A percentile compares a stretch with the other conserved stretches of the same genome.
Evolutionary conservation across 352 stramenopile genomes (phyloP).

Genomic region (Phytophthora fragariae): DNA sequence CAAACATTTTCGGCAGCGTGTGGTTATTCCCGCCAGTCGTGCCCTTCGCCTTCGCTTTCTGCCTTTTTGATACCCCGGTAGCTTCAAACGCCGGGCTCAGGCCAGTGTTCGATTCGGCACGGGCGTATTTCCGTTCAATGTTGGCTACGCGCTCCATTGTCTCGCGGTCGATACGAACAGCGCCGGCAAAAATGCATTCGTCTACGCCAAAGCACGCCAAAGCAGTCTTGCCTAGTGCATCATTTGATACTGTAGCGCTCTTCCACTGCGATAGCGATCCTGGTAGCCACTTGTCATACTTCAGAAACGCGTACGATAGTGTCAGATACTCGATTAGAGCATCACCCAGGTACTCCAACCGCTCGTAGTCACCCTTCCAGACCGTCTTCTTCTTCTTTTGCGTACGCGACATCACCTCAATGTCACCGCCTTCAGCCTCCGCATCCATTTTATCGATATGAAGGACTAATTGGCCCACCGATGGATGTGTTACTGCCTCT

Average conservation of each 20-base stretch:
- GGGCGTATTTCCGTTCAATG: constrained; percentile 63
- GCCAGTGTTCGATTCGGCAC: constrained; percentile 26
- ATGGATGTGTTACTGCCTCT: constrained; percentile 83
- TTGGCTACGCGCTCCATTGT: constrained; percentile 57
- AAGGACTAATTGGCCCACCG: constrained; percentile 68
- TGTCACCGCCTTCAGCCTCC: constrained; percentile 23
- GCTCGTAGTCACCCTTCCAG: constrained; percentile 90
- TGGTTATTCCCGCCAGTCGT: constrained; percentile 41
- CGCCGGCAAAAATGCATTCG: constrained; percentile 75
- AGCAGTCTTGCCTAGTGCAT: constrained; percentile 85
- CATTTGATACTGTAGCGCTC: constrained; percentile 86
- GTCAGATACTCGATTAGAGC: constrained; percentile 92
- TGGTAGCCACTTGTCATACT: constrained; percentile 77
- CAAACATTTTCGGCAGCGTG: constrained; percentile 86
- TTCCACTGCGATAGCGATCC: constrained; percentile 87
- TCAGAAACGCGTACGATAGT: constrained; percentile 82
- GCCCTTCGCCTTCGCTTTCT: constrained; percentile 27
- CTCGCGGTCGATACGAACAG: constrained; percentile 74
- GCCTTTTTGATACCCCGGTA: constrained; percentile 28
- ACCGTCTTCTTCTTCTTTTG: constrained; percentile 53
- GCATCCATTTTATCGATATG: constrained; percentile 47
- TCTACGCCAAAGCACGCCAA: constrained; percentile 83
- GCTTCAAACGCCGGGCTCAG: constrained; percentile 39
- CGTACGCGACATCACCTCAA: constrained; percentile 31
- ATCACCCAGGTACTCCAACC: constrained; percentile 90